Base-by-base conservation (phyloP, 163 green algal genomes). In the Coccomyxa subellipsoidea region DNA sequence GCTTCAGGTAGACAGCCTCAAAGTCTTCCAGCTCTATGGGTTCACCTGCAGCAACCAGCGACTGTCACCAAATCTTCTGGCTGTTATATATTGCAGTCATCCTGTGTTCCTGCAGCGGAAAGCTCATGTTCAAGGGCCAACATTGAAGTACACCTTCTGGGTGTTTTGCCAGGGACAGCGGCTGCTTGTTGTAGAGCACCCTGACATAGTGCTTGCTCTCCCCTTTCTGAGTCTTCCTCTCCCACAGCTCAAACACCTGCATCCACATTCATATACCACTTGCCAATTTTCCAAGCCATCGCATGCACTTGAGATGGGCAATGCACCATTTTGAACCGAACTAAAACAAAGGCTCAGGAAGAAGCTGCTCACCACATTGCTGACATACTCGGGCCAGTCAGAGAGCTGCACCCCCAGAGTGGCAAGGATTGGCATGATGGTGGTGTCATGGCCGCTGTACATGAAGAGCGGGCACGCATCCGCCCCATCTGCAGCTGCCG, bases 341-440 rank as follows among this genome's bases (percentile, higher is more conserved):
- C 0, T 47, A 25, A n/a, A 34, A 38, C n/a, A n/a, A n/a, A n/a
- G n/a, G n/a, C n/a, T n/a, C n/a, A n/a, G n/a, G n/a, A n/a, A n/a
- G n/a, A n/a, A n/a, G 18, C 8, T 59, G 27, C 53, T 12, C 32
- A 66, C 32, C 38, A 82, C 39, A 66, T 71, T 72, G 35, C 76
- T 87, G n/a, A 87, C 31, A 82, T 94, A 95, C 18, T 85, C 83
- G 0, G 91, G 91, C 92, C 91, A 95, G 29, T 78, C 37, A 0
- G 80, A 66, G 7, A 94, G 66, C 2, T 92, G 84, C 66, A 86
- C 36, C 7, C 91, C 91, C 31, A 95, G 82, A 0, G 91, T 89
- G 69, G 83, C 85, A 27, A 96, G 88, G 53, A 96, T 84, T 25
- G 92, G 93, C 91, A 96, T 93, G 38, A 96, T 84, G 71, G 91